Evolutionary conservation across 805 yeast genomes (phyloP).

Genomic region (Candida stauntonica): DNA sequence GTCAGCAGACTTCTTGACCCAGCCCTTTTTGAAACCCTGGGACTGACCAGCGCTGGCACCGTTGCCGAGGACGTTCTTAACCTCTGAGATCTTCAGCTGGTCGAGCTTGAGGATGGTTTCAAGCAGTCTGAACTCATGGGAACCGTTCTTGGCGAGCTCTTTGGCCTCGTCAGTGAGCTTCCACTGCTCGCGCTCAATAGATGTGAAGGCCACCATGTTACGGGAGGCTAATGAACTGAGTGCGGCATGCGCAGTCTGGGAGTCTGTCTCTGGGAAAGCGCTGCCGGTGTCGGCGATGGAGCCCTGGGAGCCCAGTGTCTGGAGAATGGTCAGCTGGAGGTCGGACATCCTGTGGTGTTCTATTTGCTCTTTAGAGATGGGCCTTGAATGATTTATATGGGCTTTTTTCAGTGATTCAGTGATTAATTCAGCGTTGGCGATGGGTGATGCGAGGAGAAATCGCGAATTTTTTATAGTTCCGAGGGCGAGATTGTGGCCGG

Average conservation of each 20-base stretch:
- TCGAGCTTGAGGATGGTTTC: constrained; percentile 72
- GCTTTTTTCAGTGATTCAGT: too few species aligned
- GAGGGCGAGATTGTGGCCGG: too few species aligned
- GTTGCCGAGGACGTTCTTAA: constrained; percentile 48
- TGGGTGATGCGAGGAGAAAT: too few species aligned
- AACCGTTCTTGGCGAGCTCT: constrained; percentile 74
- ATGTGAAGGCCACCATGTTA: constrained; percentile 68
- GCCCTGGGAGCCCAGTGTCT: constrained; percentile 58
- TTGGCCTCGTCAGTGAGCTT: constrained; percentile 75
- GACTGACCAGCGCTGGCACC: constrained; percentile 67
- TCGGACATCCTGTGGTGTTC: constrained; percentile 50
- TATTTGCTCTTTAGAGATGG: not conserved
- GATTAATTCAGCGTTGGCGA: too few species aligned
- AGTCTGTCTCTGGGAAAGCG: constrained; percentile 59
- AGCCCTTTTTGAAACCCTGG: constrained; percentile 94
- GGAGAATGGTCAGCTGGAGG: constrained; percentile 57
- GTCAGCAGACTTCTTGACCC: constrained; percentile 74
- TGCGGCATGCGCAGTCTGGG: constrained; percentile 73
- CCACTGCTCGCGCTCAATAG: constrained; percentile 75
- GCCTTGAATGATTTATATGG: too few species aligned
- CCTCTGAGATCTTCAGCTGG: constrained; percentile 79
- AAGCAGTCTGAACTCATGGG: constrained; percentile 83
- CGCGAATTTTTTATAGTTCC: too few species aligned
- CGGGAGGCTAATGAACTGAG: constrained; percentile 82
- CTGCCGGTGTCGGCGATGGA: constrained; percentile 65